Evolutionary conservation across 2,329 filamentous ascomycete species (phyloP), one percentile per base, ranked within the genome.

Genomic region (Apiospora malaysiana): DNA sequence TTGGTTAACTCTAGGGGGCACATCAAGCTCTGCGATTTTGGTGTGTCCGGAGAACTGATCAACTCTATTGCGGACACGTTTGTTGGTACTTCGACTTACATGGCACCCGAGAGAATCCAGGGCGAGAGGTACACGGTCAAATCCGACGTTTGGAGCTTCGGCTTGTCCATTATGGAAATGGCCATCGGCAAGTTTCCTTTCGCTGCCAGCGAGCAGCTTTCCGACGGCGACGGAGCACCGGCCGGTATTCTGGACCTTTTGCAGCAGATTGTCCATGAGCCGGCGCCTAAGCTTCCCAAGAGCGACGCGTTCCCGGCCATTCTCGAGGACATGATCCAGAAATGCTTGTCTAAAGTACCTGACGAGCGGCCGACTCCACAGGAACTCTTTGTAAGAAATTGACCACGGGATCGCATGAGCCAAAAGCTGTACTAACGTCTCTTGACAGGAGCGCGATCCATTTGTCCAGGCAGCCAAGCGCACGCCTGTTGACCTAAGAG

Each of bases 31-130:
- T 98, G 95, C 83, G 96, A 99, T 82, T 99, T 99, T 80, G 96
- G 96, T 76, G 96, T 99, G n/a, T 98, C 95, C 5, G 96, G 95
- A 75, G 96, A 99, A 82, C 89, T 98, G 21, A 94, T 98, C 81
- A 98, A 98, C 83, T 98, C 96, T 5, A 94, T 99, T 75, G 96
- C 96, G 68, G 95, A 98, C 79, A 99, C 96, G 0, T 99, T 99
- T 78, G 96, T 99, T 46, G 96, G 96, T 69, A 99, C 96, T 1
- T 98, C 96, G 47, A 99, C 96, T 70, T 99, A 99, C 85, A 99
- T 99, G 96, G 96, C 96, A 0, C 96, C 96, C 0, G 96, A 99
- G 85, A 91, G 96, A 81, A 99, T 99, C 76, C 95, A 98, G 81
- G 96, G 96, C 73, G 94, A 96, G 74, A 94, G 94, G 77, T 99